Evolutionary conservation across 805 yeast species (phyloP), one percentile per base, ranked within the genome.

Genomic region (Ogataea pignaliae): DNA sequence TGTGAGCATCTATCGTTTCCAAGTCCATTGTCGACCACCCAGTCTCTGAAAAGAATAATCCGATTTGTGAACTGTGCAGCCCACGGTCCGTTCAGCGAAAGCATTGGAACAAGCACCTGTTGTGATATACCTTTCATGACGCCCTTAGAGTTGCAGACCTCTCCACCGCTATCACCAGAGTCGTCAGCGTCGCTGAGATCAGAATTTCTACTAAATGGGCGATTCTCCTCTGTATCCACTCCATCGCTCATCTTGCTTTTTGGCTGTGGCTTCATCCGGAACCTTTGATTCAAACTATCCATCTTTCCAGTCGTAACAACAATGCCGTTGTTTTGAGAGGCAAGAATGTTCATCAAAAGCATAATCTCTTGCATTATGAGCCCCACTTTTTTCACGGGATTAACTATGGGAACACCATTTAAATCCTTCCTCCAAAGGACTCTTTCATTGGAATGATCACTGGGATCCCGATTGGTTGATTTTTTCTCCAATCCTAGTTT

Each of bases 31-130:
- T 21, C 46, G 31, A 41, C 37, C 6, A 59, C 50, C 68, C 68
- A 63, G 41, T 63, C 68, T 45, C 51, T 55, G 40, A 54, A 62
- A 10, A 63, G 32, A 3, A 63, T 56, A 21, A 63, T 50, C 36
- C 68, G 45, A 37, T 59, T 59, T 1, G 60, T 55, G 41, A 48
- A 63, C 36, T 54, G 56, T 31, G 47, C 45, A 3, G 64, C 56
- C 47, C 61, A 43, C 1, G 58, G 52, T 1, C 60, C 57, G 34
- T 54, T 61, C 34, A 63, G 37, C 4, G 66, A 57, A 10, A 63
- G 41, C 3, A 49, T 49, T 1, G 68, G 68, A 1, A 63, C 65
- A n/a, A 63, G 44, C 9, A 62, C 59, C 30, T 52, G 55, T 44
- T 63, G 66, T n/a, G 50, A 47, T 10, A 61, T 52, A 26, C 43